Percentiles rank a stretch among this genome's conserved stretches.
phyloP scores from a whole-genome alignment of 2,329 filamentous ascomycete species.

The Elsinoe batatas region DNA sequence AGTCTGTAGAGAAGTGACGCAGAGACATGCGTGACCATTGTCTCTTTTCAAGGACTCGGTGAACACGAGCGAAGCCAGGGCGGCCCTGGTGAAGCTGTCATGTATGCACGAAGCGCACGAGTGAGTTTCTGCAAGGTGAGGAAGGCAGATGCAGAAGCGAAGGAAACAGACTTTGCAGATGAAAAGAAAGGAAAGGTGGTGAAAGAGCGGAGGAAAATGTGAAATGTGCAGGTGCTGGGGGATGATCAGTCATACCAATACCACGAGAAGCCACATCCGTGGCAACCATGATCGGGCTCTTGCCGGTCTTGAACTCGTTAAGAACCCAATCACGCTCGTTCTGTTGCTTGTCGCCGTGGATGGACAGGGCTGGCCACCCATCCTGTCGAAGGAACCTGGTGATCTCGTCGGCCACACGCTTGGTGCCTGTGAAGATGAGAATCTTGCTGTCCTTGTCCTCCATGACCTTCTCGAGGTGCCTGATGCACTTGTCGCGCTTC shows the following conservation, averaged over 20 bases:
- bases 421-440: slow-evolving; percentile 76
- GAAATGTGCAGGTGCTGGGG: slow-evolving; percentile 28
- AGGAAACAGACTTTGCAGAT: slow-evolving; percentile 22
- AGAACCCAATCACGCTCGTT: slow-evolving; percentile 99
- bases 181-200: slow-evolving; percentile 17
- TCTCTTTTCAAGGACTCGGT: slow-evolving; percentile 69
- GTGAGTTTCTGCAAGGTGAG: slow-evolving; percentile 75
- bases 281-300: slow-evolving; percentile 99
- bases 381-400: slow-evolving; percentile 95
- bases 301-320: slow-evolving; percentile 98
- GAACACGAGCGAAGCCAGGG: slow-evolving; percentile 75
- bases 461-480: slow-evolving; percentile 97
- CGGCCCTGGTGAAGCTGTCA: slow-evolving; percentile 65
- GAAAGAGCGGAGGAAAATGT: slow-evolving; percentile 27
- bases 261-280: slow-evolving; percentile 99
- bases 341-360: slow-evolving; percentile 98
- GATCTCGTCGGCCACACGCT: slow-evolving; percentile 95
- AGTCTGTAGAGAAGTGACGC: slow-evolving; percentile 51
- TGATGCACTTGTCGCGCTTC: slow-evolving; percentile 95
- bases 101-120: slow-evolving; percentile 75
- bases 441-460: slow-evolving; percentile 92
- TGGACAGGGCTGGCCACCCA: slow-evolving; percentile 94
- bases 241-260: slow-evolving; percentile 91
- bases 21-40: slow-evolving; percentile 48
- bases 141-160: slow-evolving; percentile 46